These are phyloP conservation scores for Blastocystis sp. DNA, from an alignment of 352 stramenopile genomes.

Conservation along the genomic window DNA sequence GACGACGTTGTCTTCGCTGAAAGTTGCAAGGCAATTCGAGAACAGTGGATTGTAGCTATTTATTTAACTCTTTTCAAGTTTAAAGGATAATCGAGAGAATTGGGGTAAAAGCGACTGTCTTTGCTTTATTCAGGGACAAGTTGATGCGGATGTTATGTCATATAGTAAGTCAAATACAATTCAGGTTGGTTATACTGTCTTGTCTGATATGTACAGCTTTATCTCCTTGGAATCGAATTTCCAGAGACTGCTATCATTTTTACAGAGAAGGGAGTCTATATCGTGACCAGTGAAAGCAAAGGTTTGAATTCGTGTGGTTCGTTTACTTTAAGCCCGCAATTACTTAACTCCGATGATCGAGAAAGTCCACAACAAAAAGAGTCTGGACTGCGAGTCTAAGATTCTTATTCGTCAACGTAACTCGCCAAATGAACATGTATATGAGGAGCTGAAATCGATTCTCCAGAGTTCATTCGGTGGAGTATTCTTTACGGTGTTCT, in stretches of 20 bases:
- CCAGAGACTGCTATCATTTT: conserved; percentile 83
- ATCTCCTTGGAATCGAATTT: conserved; percentile 82
- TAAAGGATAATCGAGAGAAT: neutral
- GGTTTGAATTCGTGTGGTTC: conserved; percentile 64
- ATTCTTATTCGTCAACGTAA: conserved; percentile 62
- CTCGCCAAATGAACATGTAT: conserved; percentile 3
- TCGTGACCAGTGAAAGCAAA: conserved; percentile 80
- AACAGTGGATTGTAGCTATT: neutral
- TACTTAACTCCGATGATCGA: conserved; percentile 53
- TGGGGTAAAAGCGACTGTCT: conserved; percentile 32
- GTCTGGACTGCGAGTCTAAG: conserved; percentile 32
- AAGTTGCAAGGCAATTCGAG: conserved; percentile 8
- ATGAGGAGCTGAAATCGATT: conserved; percentile 8
- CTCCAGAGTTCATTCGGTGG: neutral
- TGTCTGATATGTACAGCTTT: conserved; percentile 75
- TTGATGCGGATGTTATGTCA: conserved; percentile 45
- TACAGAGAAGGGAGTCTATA: conserved; percentile 73
- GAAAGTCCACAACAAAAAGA: conserved; percentile 15
- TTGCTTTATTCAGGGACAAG: conserved; percentile 57
- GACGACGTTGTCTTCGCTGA: conserved; percentile 41
- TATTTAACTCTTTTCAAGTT: neutral
- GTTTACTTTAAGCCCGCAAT: neutral
- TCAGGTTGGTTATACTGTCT: neutral
- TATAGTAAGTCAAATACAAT: conserved; percentile 60
- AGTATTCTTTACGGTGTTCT: neutral